Base-by-base conservation (phyloP, 202 grass and related monocot genomes). In the Setaria viridis region DNA sequence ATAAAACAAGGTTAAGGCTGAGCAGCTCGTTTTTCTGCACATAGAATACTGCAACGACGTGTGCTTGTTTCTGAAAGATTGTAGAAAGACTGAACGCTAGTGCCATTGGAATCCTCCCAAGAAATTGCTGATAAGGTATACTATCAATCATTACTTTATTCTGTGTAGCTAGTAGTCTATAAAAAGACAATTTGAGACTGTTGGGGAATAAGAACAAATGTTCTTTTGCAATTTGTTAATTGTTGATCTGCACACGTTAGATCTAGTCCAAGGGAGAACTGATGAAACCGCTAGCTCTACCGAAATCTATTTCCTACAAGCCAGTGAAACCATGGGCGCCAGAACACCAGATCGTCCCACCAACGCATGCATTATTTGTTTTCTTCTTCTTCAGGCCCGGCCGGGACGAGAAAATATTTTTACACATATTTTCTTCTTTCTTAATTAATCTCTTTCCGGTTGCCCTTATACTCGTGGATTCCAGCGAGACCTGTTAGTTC, bases 181-280 rank as follows among this genome's bases (percentile, higher is more conserved):
- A 17, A 74, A 68, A 71, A 71, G 30, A 87, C 67, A 82, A 86
- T 2, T 58, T 56, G 67, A 51, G 16, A 83, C 80, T 90, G 84
- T 87, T 76, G 85, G 62, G 45, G 70, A 87, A 84, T 90, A 84
- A 87, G 85, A 87, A 76, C 89, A 91, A 84, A 76, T 67, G 68
- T 87, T 57, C 47, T 70, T 46, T 73, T 76, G 76, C 68, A 76
- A 58, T 70, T 60, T 80, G 76, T 80, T 85, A 85, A 81, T 80
- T 67, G 70, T 66, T 80, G 81, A 59, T 43, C 10, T 34, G 55
- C 77, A 43, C 85, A 88, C 77, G 81, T 77, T 81, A 77, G 89
- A 81, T 85, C 37, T 60, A 57, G 85, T 21, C 81, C 68, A 80
- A 62, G 72, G 65, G 35, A 34, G 29, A 75, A 53, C 45, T 76